Conservation (phyloP, 2,329 filamentous ascomycete genomes). For the Cladosporium sp. region DNA sequence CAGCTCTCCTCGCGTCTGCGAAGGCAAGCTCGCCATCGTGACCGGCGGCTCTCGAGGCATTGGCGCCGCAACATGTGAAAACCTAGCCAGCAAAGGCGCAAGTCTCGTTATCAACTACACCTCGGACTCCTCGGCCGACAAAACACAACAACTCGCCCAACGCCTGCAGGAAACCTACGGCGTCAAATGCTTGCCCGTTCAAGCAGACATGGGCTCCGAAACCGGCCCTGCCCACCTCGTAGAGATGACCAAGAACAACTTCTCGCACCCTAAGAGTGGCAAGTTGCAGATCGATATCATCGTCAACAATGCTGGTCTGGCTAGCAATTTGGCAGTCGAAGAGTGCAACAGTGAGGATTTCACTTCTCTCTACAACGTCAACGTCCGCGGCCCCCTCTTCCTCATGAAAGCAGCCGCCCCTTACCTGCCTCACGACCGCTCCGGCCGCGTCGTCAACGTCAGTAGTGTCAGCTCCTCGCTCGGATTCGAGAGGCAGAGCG, state of each 20-base stretch:
- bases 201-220: constrained; percentile 66
- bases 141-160: constrained; percentile 51
- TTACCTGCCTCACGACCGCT: constrained; percentile 66
- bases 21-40: constrained; percentile 73
- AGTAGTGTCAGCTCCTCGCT: constrained; percentile 55
- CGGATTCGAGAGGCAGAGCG: constrained; percentile 55
- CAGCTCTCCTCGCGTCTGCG: constrained; percentile 37
- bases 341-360: constrained; percentile 65
- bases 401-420: constrained; percentile 69
- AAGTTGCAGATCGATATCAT: constrained; percentile 74
- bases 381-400: constrained; percentile 76
- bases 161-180: constrained; percentile 55
- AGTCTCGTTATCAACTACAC: constrained; percentile 70
- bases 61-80: constrained; percentile 62
- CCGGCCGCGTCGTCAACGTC: constrained; percentile 60
- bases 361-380: constrained; percentile 68
- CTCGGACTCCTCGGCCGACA: constrained; percentile 54
- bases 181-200: constrained; percentile 59
- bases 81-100: constrained; percentile 68
- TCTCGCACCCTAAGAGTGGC: constrained; percentile 50
- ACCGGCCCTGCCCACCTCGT: constrained; percentile 59
- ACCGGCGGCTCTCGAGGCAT: constrained; percentile 80
- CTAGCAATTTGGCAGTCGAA: constrained; percentile 60
- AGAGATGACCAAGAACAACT: constrained; percentile 54
- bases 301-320: constrained; percentile 77